Conservation (phyloP, 148 eudicot genomes). For the Pharnaceum exiguum region DNA sequence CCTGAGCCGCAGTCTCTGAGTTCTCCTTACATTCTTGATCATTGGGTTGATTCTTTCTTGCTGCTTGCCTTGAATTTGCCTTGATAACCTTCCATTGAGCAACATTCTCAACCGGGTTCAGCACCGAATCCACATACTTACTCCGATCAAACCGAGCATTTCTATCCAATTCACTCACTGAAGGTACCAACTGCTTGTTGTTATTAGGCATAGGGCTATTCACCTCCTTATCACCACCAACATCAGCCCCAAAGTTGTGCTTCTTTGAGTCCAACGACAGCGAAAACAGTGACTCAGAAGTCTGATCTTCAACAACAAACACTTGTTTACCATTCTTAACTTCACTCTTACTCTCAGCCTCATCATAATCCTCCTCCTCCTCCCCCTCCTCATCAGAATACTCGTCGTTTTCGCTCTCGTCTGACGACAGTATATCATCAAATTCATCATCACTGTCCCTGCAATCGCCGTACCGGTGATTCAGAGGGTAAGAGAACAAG, state of each 20-base stretch:
- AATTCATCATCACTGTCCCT: conserved; percentile 43
- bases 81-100: conserved; percentile 42
- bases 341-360: conserved; percentile 13
- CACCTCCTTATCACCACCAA: conserved; percentile 42
- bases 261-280: conserved; percentile 54
- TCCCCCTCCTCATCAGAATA: conserved; percentile 10
- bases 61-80: conserved; percentile 21
- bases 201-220: conserved; percentile 41
- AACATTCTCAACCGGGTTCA: conserved; percentile 55
- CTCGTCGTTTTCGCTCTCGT: conserved; percentile 24
- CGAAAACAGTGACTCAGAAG: conserved; percentile 60
- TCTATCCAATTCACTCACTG: background rate
- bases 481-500: conserved; percentile 35
- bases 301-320: conserved; percentile 16
- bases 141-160: background rate
- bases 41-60: background rate
- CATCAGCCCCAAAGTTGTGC: conserved; percentile 19
- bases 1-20: conserved; percentile 6
- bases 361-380: conserved; percentile 14
- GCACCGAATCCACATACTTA: conserved; percentile 24
- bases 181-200: background rate
- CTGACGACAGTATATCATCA: conserved; percentile 18
- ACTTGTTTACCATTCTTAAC: background rate
- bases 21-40: conserved; percentile 54
- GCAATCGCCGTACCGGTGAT: conserved; percentile 36